Conservation (phyloP, 768 basidiomycete species). For the Symmetrospora coprosmae region DNA sequence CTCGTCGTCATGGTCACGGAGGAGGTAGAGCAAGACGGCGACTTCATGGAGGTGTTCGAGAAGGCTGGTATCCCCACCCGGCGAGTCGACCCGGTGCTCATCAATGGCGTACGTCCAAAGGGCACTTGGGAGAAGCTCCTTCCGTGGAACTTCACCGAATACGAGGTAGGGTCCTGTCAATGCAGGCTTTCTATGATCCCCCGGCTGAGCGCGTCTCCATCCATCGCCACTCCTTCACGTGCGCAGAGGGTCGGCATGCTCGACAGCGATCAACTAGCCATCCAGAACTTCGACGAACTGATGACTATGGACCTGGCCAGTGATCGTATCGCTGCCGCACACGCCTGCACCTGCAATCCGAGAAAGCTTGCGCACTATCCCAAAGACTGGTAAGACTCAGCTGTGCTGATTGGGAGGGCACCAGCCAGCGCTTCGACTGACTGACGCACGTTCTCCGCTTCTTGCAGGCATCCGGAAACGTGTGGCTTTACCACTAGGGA, state of each 20-base stretch:
- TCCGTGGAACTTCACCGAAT: slow-evolving; percentile 38
- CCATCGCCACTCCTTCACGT: neutral
- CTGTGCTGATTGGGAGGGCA: no score
- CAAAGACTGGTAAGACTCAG: slow-evolving; percentile 58
- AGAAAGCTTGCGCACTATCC: slow-evolving; percentile 72
- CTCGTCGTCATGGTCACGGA: slow-evolving; percentile 62
- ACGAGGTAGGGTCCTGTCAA: slow-evolving; percentile 33
- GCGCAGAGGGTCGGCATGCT: slow-evolving; percentile 51
- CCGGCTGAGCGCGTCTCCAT: neutral
- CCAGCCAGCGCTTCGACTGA: neutral
- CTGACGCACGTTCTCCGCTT: neutral
- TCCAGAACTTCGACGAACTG: slow-evolving; percentile 64
- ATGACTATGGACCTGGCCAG: slow-evolving; percentile 43
- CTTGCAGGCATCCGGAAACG: slow-evolving; percentile 66
- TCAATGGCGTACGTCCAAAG: slow-evolving; percentile 39
- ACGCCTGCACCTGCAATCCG: slow-evolving; percentile 92
- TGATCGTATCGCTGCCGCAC: slow-evolving; percentile 71
- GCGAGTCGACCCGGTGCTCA: slow-evolving; percentile 39
- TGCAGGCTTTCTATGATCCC: neutral
- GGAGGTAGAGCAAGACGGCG: slow-evolving; percentile 46
- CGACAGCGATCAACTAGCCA: slow-evolving; percentile 76
- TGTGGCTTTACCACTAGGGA: slow-evolving; percentile 56
- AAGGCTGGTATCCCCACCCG: slow-evolving; percentile 40
- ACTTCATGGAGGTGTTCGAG: slow-evolving; percentile 42
- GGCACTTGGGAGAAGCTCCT: slow-evolving; percentile 54